phyloP scores from a whole-genome alignment of 169 alveolate species.

The Cryptosporidium parvum region DNA sequence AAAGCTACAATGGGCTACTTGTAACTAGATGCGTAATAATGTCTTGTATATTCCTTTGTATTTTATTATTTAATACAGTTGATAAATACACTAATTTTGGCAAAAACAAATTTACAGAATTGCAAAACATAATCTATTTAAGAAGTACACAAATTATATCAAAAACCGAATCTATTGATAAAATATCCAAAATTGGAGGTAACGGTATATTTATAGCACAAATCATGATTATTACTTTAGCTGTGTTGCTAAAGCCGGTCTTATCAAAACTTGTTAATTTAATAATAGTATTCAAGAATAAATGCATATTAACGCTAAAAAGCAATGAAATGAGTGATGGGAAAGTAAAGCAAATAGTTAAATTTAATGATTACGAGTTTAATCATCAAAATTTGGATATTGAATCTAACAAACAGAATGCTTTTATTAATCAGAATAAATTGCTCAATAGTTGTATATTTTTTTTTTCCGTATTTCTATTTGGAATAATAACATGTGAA shows the following conservation, averaged over 20 bases:
- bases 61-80: constrained; percentile 11
- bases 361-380: neutral
- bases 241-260: neutral
- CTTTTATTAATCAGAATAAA: neutral
- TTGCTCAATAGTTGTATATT: neutral
- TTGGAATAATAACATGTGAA: constrained; percentile 44
- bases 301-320: neutral
- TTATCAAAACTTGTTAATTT: neutral
- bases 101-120: neutral
- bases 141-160: neutral
- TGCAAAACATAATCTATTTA: constrained; percentile 9
- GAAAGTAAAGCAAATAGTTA: neutral
- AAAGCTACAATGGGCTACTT: constrained; percentile 26
- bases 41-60: constrained; percentile 8
- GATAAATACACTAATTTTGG: constrained; percentile 39
- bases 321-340: neutral
- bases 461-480: constrained; percentile 25
- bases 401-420: neutral
- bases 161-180: neutral
- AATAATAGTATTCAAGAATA: neutral
- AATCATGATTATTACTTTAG: constrained; percentile 19
- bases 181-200: neutral
- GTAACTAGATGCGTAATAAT: constrained; percentile 40
- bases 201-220: neutral
- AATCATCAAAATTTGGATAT: neutral